Percentiles rank a stretch among this genome's conserved stretches.
Evolutionary conservation across 23 red algal genomes (phyloP).

Genomic region (Gracilariopsis chorda): DNA sequence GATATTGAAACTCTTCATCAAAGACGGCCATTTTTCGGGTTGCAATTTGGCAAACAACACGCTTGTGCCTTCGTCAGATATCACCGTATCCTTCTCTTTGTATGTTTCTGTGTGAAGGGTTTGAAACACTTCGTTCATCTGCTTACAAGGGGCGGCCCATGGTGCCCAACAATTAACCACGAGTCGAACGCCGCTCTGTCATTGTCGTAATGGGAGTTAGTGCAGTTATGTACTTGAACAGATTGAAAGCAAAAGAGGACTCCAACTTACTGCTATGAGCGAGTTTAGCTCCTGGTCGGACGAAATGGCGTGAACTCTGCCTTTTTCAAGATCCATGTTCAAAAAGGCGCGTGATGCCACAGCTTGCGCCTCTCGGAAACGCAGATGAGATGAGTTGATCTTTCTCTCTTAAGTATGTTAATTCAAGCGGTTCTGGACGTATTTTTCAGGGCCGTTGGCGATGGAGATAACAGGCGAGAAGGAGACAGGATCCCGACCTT

Average conservation of each 20-base stretch:
- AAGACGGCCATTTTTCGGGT: not conserved
- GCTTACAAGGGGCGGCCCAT: slow-evolving; percentile 56
- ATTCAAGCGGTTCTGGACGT: too few species aligned
- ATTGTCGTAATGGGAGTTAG: not conserved
- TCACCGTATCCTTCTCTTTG: not conserved
- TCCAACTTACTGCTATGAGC: slow-evolving; percentile 12
- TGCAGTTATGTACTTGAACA: not conserved
- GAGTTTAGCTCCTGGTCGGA: not conserved
- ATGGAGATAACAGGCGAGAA: too few species aligned
- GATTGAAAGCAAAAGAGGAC: not conserved
- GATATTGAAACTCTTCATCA: slow-evolving; percentile 5
- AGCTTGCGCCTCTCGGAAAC: too few species aligned
- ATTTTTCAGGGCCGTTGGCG: too few species aligned
- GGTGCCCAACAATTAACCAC: slow-evolving; percentile 26
- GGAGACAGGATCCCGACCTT: too few species aligned
- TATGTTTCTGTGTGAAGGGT: not conserved
- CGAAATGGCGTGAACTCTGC: not conserved
- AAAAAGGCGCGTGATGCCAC: not conserved
- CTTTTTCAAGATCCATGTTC: not conserved
- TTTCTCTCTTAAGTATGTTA: too few species aligned
- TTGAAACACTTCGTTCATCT: slow-evolving; percentile 64
- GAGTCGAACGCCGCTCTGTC: not conserved
- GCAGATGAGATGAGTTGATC: too few species aligned
- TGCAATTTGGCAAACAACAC: slow-evolving; percentile 6
- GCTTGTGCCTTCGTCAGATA: not conserved